Evolutionary conservation across 2,329 filamentous ascomycete species (phyloP).

Genomic region (Xylariomycetidae sp.): DNA sequence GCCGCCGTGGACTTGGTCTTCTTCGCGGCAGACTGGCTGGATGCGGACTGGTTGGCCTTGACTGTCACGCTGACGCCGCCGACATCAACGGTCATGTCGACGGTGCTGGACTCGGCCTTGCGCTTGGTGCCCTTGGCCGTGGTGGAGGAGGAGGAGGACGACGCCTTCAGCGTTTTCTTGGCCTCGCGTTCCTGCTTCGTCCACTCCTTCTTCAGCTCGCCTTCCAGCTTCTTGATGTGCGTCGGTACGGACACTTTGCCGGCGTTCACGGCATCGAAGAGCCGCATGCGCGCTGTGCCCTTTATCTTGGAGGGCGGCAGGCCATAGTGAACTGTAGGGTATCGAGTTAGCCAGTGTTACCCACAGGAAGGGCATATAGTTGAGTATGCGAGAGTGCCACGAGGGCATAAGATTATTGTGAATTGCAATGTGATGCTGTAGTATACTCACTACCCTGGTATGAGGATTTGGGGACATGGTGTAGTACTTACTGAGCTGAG

Average conservation of each 20-base stretch:
- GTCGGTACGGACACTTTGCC: slow-evolving; percentile 42
- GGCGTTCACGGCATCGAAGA: slow-evolving; percentile 49
- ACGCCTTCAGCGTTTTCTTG: slow-evolving; percentile 30
- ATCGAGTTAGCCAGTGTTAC: too few relatives aligned
- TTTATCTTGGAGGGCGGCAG: slow-evolving; percentile 51
- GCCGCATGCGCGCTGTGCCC: slow-evolving; percentile 48
- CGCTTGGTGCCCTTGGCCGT: slow-evolving; percentile 22
- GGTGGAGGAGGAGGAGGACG: slow-evolving; percentile 2
- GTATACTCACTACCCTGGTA: too few relatives aligned
- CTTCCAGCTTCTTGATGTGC: slow-evolving; percentile 43
- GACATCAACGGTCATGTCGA: slow-evolving; percentile 20
- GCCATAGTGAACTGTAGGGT: too few relatives aligned
- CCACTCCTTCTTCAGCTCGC: slow-evolving; percentile 53
- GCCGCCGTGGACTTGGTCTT: slow-evolving; percentile 19
- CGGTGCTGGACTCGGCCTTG: slow-evolving; percentile 22
- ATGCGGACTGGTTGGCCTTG: slow-evolving; percentile 14
- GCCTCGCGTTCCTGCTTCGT: slow-evolving; percentile 42
- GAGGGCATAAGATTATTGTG: too few relatives aligned
- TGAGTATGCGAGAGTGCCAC: too few relatives aligned
- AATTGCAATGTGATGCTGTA: too few relatives aligned
- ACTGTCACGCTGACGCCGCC: slow-evolving; percentile 22
- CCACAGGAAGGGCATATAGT: too few relatives aligned
- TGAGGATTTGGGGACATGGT: too few relatives aligned
- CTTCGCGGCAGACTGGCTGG: slow-evolving; percentile 15
- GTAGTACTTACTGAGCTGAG: slow-evolving; percentile 54